phyloP scores from a whole-genome alignment of 2,329 filamentous ascomycete genomes.

The Penicillium rolfsii region DNA sequence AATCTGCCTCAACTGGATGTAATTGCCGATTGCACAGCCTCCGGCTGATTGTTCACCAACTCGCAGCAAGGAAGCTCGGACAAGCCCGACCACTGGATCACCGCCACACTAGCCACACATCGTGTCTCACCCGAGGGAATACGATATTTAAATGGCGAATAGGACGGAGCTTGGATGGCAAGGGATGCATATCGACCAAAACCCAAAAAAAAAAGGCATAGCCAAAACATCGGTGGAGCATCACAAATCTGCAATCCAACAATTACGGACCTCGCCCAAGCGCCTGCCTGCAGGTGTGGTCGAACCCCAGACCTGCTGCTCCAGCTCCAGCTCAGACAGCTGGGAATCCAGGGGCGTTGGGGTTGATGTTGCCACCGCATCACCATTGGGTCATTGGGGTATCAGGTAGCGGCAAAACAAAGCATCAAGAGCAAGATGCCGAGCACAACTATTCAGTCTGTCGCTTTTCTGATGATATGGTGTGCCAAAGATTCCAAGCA shows the following conservation, averaged over 20 bases:
- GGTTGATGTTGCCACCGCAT: slow-evolving; percentile 6
- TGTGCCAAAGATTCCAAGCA: slow-evolving; percentile 2
- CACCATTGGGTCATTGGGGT: slow-evolving; percentile 5
- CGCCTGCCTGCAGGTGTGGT: neutral
- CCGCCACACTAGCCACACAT: slow-evolving; percentile 15
- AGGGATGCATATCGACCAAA: slow-evolving; percentile 17
- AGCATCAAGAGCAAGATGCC: neutral
- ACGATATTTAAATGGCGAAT: neutral
- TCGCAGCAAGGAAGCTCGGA: neutral
- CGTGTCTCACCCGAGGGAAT: neutral
- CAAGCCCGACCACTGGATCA: slow-evolving; percentile 7
- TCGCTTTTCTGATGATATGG: neutral
- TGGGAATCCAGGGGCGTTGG: slow-evolving; percentile 13
- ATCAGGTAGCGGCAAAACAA: slow-evolving; percentile 5
- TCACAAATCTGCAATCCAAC: neutral
- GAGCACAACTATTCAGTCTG: neutral
- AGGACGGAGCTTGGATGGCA: neutral
- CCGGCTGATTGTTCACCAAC: neutral
- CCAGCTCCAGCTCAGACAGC: neutral
- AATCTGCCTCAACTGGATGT: neutral
- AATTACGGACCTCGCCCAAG: neutral
- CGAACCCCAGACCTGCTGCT: neutral
- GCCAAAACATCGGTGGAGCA: neutral
- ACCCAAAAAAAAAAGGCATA: neutral
- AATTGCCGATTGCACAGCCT: neutral